Evolutionary conservation across 208 protist genomes (phyloP), one percentile per base, ranked within the genome.

Genomic region (Zelonia costaricensis): DNA sequence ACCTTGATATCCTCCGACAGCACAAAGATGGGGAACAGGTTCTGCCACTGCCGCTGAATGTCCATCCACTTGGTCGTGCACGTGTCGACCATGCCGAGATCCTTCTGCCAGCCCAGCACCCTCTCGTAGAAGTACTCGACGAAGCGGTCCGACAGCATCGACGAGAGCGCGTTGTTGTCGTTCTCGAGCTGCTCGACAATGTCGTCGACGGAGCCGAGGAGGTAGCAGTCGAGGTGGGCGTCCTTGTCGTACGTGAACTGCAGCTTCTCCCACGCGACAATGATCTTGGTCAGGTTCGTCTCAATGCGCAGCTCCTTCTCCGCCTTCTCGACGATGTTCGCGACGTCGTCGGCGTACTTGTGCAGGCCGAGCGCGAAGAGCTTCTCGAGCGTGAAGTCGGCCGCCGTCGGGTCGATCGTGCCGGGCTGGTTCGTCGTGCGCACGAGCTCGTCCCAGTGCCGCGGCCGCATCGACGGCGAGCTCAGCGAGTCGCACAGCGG

Each of bases 21-120:
- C 36, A 99, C 95, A 76, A 99, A 99, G 64, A 99, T 99, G 39
- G 95, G 93, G 74, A 98, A 98, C 33, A 99, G 79, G 63, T 99
- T 98, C 75, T 88, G 86, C 98, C 98, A 99, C 65, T 98, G 95
- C 25, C 93, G 78, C 78, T 99, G 97, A 43, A 99, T 98, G 20
- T 98, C 89, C 20, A 98, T 71, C 92, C 96, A 98, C 64, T 98
- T 95, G 28, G 70, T 86, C 6, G 98, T 97, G 68, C 98, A 98
- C 8, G 92, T 97, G 64, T 98, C 97, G 13, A 99, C 97, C 1
- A 88, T 86, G 13, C 94, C 94, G 8, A 99, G 86, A 57, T 96
- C 96, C 53, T 89, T 93, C 74, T 99, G 96, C 97, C 98, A 99
- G 22, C 79, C 76, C 20, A 97, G 78, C 12, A 99, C 89, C 70